These are phyloP conservation scores for Amanita rubescens DNA, from an alignment of 768 basidiomycete genomes.

Conservation along the genomic window DNA sequence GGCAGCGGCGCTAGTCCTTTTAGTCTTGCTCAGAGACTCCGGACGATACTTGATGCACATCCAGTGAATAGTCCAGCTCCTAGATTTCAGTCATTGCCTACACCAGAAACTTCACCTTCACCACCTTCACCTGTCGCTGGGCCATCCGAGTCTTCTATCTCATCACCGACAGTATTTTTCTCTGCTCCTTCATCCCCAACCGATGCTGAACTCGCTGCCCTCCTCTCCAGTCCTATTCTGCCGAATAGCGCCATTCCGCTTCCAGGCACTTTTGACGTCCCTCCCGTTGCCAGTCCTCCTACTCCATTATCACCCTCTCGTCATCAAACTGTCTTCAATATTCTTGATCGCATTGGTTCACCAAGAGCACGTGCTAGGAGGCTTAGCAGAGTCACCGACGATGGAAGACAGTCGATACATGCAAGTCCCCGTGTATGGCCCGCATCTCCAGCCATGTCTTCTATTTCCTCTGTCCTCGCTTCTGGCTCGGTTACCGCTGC, in stretches of 20 bases:
- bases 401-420: slow-evolving; percentile 1
- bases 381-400: slow-evolving; percentile 6
- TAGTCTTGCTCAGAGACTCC: slow-evolving; percentile 2
- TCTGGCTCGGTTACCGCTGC: not conserved
- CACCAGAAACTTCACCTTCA: not conserved
- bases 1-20: not conserved
- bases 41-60: slow-evolving; percentile 2
- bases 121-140: too few relatives aligned
- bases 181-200: slow-evolving; percentile 27
- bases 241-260: slow-evolving; percentile 52
- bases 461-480: slow-evolving; percentile 1
- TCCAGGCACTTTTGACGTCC: slow-evolving; percentile 19
- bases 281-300: too few relatives aligned
- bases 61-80: slow-evolving; percentile 6
- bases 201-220: slow-evolving; percentile 35
- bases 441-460: not conserved
- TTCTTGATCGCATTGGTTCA: slow-evolving; percentile 24
- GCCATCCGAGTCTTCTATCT: not conserved
- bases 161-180: slow-evolving; percentile 8
- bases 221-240: slow-evolving; percentile 41
- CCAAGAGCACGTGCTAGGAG: slow-evolving; percentile 14
- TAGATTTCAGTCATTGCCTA: slow-evolving; percentile 4
- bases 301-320: not conserved
- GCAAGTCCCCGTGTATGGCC: not conserved
- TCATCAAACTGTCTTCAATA: slow-evolving; percentile 37